Base-by-base conservation (phyloP, 2,329 filamentous ascomycete species). In the Aotearoamyces nothofagi region DNA sequence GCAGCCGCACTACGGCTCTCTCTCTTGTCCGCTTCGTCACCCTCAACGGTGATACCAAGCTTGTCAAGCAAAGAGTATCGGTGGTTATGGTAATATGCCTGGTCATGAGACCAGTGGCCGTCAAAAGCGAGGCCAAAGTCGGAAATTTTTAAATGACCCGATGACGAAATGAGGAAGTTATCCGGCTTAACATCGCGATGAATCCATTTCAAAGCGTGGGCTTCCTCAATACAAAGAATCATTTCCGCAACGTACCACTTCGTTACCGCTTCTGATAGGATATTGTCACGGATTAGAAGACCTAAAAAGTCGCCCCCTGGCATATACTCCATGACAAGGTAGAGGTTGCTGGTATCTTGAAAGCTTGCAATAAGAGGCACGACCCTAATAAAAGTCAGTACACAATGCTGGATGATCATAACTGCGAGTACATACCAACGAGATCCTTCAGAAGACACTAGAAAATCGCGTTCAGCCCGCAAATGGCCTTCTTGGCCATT, bases 261-360 rank as follows among this genome's bases (percentile, higher is more conserved):
- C 4, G 86, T 75, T 24, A 81, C 70, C 1, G 66, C 59, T 51
- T 96, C 90, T 31, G 72, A 72, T 2, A 98, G 61, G 3, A 81
- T 69, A 36, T 90, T 84, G 46, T 92, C 80, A 10, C 86, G 73
- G 31, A 94, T 78, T 10, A 98, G 57, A 1, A 94, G 55, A 2
- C 81, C 81, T 1, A 98, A 63, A 40, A 98, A 96, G 49, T 98
- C 87, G 0, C 90, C 87, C 0, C 87, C 90, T 2, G 92, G 78
- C 83, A 94, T 94, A 48, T 92, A 98, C 34, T 96, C 86, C 84
- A 96, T 94, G 29, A 94, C 79, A 5, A 98, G 69, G 44, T 96
- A 96, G 5, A 98, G 62, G 42, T 81, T 82, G 23, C 69, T 66
- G 19, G 68, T 59, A 49, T 96, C 90, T 51, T 96, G 83, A 39